Conservation (phyloP, 495 filamentous ascomycete genomes). For the Neurospora cerealis region DNA sequence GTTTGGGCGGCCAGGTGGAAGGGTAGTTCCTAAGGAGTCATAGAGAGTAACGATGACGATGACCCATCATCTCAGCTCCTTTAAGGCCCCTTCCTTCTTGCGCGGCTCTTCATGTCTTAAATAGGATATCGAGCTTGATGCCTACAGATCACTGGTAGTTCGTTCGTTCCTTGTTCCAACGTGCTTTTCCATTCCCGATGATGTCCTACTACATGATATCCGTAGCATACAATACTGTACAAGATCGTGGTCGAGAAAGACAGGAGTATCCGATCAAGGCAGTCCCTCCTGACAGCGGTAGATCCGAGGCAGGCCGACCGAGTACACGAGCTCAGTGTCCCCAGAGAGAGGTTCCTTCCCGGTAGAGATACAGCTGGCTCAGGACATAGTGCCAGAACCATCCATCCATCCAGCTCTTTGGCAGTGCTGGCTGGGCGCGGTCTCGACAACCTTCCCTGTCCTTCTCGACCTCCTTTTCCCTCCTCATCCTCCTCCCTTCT, state of each 20-base stretch:
- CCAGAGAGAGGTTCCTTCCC: not conserved
- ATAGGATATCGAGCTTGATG: too few relatives aligned
- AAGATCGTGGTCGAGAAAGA: not conserved
- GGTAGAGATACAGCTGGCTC: not conserved
- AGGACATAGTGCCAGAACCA: not conserved
- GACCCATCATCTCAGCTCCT: too few relatives aligned
- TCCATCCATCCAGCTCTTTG: not conserved
- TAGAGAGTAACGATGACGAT: too few relatives aligned
- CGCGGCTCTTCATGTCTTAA: too few relatives aligned
- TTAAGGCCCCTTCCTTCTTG: too few relatives aligned
- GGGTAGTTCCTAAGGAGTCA: too few relatives aligned
- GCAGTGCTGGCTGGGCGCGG: not conserved
- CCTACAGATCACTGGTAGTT: too few relatives aligned
- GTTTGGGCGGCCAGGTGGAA: too few relatives aligned
- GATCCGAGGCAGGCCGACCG: not conserved
- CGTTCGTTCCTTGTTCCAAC: not conserved
- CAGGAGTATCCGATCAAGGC: not conserved
- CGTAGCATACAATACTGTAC: constrained; percentile 2
- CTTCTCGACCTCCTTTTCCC: not conserved
- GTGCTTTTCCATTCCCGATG: not conserved
- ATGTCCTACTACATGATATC: constrained; percentile 1
- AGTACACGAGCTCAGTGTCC: not conserved
- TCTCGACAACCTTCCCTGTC: not conserved
- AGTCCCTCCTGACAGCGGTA: not conserved
- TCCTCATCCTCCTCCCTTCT: not conserved